A percentile compares a stretch with the other conserved stretches of the same genome.
phyloP scores from a whole-genome alignment of 257 asterid species.

The Cruciata laevipes region DNA sequence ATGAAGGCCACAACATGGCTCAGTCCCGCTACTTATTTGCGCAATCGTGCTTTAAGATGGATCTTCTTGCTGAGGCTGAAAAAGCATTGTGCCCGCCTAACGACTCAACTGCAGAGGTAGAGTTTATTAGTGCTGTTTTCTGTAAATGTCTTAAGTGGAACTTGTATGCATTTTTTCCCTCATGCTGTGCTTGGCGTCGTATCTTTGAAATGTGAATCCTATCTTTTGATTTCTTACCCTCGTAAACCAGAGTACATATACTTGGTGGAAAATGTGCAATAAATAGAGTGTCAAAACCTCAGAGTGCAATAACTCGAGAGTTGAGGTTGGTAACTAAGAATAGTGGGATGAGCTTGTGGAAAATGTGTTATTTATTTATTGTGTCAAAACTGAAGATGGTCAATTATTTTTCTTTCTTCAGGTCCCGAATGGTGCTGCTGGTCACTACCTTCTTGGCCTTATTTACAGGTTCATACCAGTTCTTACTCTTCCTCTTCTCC shows the following conservation, averaged over 20 bases:
- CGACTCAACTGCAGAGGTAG: conserved; percentile 74
- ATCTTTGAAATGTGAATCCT: not conserved
- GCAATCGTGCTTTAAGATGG: conserved; percentile 91
- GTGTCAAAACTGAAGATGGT: conserved; percentile 14
- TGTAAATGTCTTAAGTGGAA: not conserved
- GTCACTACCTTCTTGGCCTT: conserved; percentile 97
- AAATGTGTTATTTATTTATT: not conserved
- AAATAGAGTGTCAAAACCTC: no score
- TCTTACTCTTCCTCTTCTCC: not conserved
- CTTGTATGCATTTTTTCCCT: not conserved
- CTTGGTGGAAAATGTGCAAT: no score
- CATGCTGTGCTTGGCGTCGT: not conserved
- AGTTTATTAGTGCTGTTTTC: not conserved
- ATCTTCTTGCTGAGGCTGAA: conserved; percentile 85
- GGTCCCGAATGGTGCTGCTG: conserved; percentile 99
- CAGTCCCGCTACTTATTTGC: conserved; percentile 98
- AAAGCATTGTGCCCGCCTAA: conserved; percentile 54
- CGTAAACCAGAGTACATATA: not conserved
- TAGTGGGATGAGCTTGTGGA: not conserved
- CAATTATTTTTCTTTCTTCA: conserved; percentile 22
- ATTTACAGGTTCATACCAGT: conserved; percentile 61
- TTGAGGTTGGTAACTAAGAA: not conserved
- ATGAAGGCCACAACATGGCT: conserved; percentile 64
- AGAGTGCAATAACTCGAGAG: not conserved
- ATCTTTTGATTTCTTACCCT: not conserved